phyloP scores from a whole-genome alignment of 805 yeast species.

The Lachancea kluyveri region DNA sequence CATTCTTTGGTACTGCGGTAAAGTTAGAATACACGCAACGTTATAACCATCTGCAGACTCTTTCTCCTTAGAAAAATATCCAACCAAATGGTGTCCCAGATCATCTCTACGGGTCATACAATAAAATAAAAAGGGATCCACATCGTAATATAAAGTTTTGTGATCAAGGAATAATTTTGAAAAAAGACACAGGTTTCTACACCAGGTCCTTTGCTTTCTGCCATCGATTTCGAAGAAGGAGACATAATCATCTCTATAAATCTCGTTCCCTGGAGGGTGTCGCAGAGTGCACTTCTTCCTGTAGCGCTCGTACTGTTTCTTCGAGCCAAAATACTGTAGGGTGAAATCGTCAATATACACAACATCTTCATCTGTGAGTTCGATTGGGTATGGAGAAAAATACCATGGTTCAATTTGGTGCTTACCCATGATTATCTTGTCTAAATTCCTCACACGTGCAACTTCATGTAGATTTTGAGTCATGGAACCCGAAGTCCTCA shows the following conservation, averaged over 20 bases:
- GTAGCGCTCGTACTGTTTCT: conserved; percentile 88
- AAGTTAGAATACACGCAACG: conserved; percentile 92
- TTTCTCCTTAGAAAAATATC: conserved; percentile 94
- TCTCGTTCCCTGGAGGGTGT: conserved; percentile 98
- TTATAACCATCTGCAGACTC: conserved; percentile 93
- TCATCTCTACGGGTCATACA: conserved; percentile 91
- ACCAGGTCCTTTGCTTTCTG: conserved; percentile 92
- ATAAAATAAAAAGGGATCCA: conserved; percentile 93
- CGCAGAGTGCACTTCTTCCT: conserved; percentile 79
- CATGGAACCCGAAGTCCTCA: conserved; percentile 96
- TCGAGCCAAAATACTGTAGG: conserved; percentile 79
- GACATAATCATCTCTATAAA: conserved; percentile 85
- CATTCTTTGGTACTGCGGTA: conserved; percentile 93
- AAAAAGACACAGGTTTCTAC: conserved; percentile 88
- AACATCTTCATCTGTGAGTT: conserved; percentile 85
- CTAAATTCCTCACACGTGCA: conserved; percentile 82
- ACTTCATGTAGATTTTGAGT: conserved; percentile 83
- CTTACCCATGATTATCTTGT: conserved; percentile 75
- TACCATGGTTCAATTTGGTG: conserved; percentile 98
- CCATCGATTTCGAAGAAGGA: conserved; percentile 98
- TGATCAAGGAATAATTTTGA: conserved; percentile 90
- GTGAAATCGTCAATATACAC: conserved; percentile 91
- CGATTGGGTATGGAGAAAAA: conserved; percentile 94
- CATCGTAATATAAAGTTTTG: conserved; percentile 94
- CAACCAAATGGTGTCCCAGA: conserved; percentile 91